Base-by-base conservation (phyloP, 179 eudicot genomes). In the Vitellaria paradoxa region DNA sequence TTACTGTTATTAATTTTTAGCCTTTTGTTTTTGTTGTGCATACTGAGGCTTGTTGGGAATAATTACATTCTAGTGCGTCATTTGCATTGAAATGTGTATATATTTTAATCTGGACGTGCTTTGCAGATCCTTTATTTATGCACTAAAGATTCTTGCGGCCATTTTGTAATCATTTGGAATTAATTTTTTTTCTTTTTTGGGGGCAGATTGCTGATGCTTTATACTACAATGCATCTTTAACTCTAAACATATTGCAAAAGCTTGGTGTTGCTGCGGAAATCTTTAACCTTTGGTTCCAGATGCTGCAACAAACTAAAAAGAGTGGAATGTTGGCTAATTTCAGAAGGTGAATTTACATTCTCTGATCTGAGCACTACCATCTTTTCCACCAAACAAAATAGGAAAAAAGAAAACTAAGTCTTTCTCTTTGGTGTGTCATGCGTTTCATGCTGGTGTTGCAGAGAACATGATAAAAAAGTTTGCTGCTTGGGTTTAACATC, bases 401-500 rank as follows among this genome's bases (percentile, higher is more conserved):
- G 3, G 5, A 2, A 9, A 9, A 59, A 21, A 24, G 18, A 24
- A 65, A 65, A 5, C 8, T 11, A 7, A 6, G 0, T 11, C 6
- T 55, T n/a, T 30, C 12, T 9, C 23, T 37, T 21, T 49, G 6
- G n/a, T 70, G 20, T 23, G 26, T 66, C 78, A 74, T 62, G 57
- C 49, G 61, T 64, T 15, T 52, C 56, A 47, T 77, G 60, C 23
- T 74, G 20, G 66, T 60, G 26, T 82, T 82, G 75, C 89, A 94
- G 98, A 84, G 98, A 92, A 82, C 96, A 96, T 79, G 98, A 93
- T 80, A 96, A 96, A 84, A 96, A 96, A 78, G 97, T 96, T 26
- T 96, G 99, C 85, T 93, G 96, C 78, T 86, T 96, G 94, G 99
- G 99, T 75, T 86, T 96, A 86, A 96, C 89, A 49, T 89, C 98